Percentiles rank a stretch among this genome's conserved stretches.
These are phyloP conservation scores for Coemansia sp. DNA, from an alignment of 192 early-diverging fungal species.

Conservation along the genomic window DNA sequence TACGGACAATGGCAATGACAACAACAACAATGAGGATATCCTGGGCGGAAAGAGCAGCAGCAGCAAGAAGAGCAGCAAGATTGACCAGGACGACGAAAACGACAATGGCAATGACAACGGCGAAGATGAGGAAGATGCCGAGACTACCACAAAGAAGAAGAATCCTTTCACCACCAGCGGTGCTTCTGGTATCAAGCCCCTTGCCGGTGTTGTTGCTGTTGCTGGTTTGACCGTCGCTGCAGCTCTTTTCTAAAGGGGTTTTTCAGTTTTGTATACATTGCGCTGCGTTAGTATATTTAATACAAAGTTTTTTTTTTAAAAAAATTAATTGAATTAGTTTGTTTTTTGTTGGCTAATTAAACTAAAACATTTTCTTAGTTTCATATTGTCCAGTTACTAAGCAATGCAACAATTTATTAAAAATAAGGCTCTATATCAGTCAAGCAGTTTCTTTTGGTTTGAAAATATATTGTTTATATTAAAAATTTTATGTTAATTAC, in stretches of 20 bases:
- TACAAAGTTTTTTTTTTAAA: not conserved
- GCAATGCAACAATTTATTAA: too few relatives aligned
- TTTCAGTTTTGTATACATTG: not conserved
- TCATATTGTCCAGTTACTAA: too few relatives aligned
- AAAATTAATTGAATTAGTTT: not conserved
- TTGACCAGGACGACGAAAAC: not conserved
- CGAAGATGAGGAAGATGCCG: not conserved
- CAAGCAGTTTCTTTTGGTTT: too few relatives aligned
- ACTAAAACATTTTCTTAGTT: too few relatives aligned
- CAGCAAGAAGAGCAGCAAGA: not conserved
- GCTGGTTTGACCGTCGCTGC: conserved; percentile 13
- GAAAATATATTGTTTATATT: too few relatives aligned
- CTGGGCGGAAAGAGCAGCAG: not conserved
- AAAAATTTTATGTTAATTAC: too few relatives aligned
- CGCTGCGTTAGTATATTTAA: not conserved
- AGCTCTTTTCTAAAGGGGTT: conserved; percentile 25
- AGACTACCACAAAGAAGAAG: conserved; percentile 1
- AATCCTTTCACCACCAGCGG: conserved; percentile 1
- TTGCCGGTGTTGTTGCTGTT: conserved; percentile 21
- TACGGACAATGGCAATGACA: not conserved
- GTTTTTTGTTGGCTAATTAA: not conserved
- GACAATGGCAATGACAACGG: not conserved
- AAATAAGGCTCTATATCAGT: too few relatives aligned
- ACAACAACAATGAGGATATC: not conserved
- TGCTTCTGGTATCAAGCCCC: conserved; percentile 18